phyloP scores from a whole-genome alignment of 371 early-diverging fungal genomes.

The Mortierella sp. region DNA sequence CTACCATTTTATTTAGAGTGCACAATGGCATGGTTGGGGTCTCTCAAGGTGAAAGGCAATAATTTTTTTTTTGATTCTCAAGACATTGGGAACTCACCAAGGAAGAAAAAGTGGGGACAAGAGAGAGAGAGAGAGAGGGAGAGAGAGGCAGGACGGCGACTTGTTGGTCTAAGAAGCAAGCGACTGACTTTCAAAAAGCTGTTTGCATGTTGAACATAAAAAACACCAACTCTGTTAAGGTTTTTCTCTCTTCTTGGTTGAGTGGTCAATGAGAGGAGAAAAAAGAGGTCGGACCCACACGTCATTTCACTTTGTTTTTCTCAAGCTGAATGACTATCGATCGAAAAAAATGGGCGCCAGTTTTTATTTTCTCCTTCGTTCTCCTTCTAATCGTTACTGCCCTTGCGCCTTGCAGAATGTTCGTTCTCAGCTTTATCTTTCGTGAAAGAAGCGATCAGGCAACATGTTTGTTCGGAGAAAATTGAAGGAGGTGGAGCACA shows the following conservation, averaged over 20 bases:
- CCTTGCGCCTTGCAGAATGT: neutral
- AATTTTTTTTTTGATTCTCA: neutral
- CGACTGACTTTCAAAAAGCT: neutral
- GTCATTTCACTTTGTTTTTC: neutral
- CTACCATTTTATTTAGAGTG: too few species aligned
- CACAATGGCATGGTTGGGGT: too few species aligned
- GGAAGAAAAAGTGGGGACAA: neutral
- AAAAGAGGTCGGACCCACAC: neutral
- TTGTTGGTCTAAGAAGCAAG: neutral
- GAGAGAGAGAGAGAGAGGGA: too few species aligned
- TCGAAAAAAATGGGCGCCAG: constrained; percentile 3
- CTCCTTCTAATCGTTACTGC: neutral
- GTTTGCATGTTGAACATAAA: too few species aligned
- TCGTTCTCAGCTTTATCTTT: constrained; percentile 12
- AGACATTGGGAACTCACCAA: neutral
- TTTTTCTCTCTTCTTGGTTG: neutral
- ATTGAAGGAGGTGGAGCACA: neutral
- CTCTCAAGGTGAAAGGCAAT: too few species aligned
- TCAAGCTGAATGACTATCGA: neutral
- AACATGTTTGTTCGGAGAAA: constrained; percentile 1
- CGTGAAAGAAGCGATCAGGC: neutral
- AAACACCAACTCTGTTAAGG: neutral
- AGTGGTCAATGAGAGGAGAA: neutral
- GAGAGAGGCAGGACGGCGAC: constrained; percentile 5
- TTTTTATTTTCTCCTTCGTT: neutral